Evolutionary conservation across 495 filamentous ascomycete genomes (phyloP).

Genomic region (Astrocystis sublimbata): DNA sequence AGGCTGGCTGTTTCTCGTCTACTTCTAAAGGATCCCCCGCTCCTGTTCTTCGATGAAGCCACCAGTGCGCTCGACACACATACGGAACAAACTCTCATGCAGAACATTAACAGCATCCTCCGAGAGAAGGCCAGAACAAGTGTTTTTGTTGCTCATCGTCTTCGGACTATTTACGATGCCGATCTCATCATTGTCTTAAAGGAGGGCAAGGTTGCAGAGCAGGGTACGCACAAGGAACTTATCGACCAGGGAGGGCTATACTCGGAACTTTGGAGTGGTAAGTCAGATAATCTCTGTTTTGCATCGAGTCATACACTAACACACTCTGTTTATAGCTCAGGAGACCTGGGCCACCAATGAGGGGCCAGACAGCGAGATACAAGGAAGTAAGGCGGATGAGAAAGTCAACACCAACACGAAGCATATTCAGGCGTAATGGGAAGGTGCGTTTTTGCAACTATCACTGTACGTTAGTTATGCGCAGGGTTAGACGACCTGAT

Average conservation of each 20-base stretch:
- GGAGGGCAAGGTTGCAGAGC: constrained; percentile 79
- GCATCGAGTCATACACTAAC: constrained; percentile 17
- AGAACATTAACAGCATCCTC: constrained; percentile 92
- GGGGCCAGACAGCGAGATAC: constrained; percentile 31
- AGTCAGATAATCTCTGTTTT: constrained; percentile 31
- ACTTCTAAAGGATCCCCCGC: constrained; percentile 85
- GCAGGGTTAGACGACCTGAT: background rate
- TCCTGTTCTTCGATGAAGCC: constrained; percentile 97
- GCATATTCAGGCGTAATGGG: background rate
- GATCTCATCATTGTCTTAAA: constrained; percentile 91
- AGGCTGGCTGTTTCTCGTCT: constrained; percentile 83
- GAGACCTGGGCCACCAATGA: constrained; percentile 45
- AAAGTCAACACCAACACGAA: background rate
- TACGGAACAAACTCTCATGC: constrained; percentile 87
- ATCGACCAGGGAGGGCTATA: constrained; percentile 82
- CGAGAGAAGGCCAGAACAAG: constrained; percentile 87
- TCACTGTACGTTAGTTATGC: background rate
- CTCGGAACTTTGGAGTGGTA: constrained; percentile 86
- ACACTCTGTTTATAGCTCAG: constrained; percentile 36
- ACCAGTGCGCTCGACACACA: constrained; percentile 95
- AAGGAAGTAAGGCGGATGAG: constrained; percentile 3
- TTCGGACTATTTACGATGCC: constrained; percentile 92
- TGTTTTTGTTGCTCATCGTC: constrained; percentile 88
- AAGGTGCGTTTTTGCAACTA: background rate
- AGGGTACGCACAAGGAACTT: constrained; percentile 81